Evolutionary conservation across 768 basidiomycete species (phyloP).

Genomic region (Boletus rex-veris): DNA sequence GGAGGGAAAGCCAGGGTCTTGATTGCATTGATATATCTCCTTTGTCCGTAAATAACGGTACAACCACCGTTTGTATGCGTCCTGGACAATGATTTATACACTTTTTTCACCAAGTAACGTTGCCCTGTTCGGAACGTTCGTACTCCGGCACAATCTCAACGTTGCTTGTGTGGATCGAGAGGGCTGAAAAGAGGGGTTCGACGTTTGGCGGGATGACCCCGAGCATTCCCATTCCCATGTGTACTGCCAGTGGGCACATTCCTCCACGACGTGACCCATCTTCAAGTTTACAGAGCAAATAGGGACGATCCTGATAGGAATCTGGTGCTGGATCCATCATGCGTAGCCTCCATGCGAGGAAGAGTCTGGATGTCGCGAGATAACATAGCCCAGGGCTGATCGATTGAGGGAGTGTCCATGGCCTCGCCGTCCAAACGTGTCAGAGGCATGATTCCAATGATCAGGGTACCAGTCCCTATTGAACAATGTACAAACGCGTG

Average conservation of each 20-base stretch:
- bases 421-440: not conserved
- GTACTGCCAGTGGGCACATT: not conserved
- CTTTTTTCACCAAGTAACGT: too few species aligned
- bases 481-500: slow-evolving; percentile 15
- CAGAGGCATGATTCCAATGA: not conserved
- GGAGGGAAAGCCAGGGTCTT: too few species aligned
- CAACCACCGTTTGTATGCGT: too few species aligned
- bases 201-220: not conserved
- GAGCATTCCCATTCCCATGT: not conserved
- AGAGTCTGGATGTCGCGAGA: not conserved
- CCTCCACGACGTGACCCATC: slow-evolving; percentile 5
- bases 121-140: too few species aligned
- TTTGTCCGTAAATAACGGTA: too few species aligned
- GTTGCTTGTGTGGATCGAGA: not conserved
- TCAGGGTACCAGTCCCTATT: slow-evolving; percentile 25
- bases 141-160: too few species aligned
- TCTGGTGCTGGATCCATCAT: not conserved
- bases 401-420: too few species aligned
- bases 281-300: slow-evolving; percentile 6
- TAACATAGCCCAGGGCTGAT: too few species aligned
- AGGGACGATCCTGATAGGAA: not conserved
- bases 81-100: too few species aligned
- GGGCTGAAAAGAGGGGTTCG: not conserved
- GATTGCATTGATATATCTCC: too few species aligned
- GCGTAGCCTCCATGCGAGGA: not conserved